Conservation (phyloP, 75 land plant genomes). For the Pseudotsuga menziesii region DNA sequence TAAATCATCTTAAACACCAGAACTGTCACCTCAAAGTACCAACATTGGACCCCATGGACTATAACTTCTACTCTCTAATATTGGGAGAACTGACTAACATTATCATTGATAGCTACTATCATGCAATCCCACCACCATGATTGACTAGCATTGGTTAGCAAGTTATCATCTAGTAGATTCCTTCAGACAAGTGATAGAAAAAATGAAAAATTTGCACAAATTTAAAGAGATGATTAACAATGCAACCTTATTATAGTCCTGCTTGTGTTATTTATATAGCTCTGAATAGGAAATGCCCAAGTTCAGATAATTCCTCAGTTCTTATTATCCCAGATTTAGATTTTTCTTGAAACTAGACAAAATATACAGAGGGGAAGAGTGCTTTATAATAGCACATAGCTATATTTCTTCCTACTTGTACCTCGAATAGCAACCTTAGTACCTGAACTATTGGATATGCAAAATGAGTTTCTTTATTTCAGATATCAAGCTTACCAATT, state of each 20-base stretch:
- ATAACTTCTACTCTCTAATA: not conserved
- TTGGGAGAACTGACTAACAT: not conserved
- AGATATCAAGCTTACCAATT: constrained; percentile 36
- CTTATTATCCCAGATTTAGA: not conserved
- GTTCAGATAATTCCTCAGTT: not conserved
- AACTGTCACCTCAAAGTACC: not conserved
- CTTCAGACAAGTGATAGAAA: not conserved
- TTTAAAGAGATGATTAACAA: not conserved
- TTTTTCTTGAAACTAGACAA: constrained; percentile 1
- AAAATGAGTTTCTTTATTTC: not conserved
- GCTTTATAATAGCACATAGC: not conserved
- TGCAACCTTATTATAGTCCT: not conserved
- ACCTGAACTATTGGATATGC: not conserved
- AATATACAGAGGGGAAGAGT: not conserved
- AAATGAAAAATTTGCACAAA: not conserved
- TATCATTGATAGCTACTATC: not conserved
- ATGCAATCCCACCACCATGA: not conserved
- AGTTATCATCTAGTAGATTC: not conserved
- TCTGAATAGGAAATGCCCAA: not conserved
- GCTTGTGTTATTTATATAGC: not conserved
- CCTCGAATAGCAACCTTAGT: not conserved
- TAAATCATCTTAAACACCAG: not conserved
- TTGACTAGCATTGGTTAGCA: constrained; percentile 1
- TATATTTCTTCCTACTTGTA: not conserved
- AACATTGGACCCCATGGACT: not conserved